Percentiles rank a stretch among this genome's conserved stretches.
Evolutionary conservation across 2,329 filamentous ascomycete genomes (phyloP).

Genomic region (Colletotrichum gloeosporioides): DNA sequence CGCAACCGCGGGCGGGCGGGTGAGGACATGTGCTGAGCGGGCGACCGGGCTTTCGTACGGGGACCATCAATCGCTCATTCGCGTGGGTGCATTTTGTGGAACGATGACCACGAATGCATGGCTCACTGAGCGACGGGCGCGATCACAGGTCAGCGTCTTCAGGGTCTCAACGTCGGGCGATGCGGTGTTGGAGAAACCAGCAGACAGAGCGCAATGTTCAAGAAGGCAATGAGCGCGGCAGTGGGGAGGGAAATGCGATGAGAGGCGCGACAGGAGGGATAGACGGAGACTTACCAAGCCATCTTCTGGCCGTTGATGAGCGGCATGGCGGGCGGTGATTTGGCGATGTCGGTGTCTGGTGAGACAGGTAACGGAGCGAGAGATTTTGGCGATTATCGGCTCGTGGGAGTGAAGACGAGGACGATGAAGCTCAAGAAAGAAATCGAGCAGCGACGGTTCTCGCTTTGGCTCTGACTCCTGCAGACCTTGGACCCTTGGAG

Average conservation of each 20-base stretch:
- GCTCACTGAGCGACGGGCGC: slow-evolving; percentile 55
- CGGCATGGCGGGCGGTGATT: slow-evolving; percentile 56
- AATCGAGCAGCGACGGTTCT: background rate
- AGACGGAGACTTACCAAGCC: slow-evolving; percentile 65
- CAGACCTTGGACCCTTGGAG: slow-evolving; percentile 13
- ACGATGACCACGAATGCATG: slow-evolving; percentile 77
- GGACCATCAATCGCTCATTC: slow-evolving; percentile 70
- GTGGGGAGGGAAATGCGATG: background rate
- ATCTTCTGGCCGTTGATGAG: slow-evolving; percentile 75
- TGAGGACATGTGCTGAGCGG: slow-evolving; percentile 75
- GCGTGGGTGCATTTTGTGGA: slow-evolving; percentile 77
- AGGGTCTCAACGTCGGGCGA: background rate
- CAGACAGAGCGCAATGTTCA: background rate
- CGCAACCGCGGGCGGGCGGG: slow-evolving; percentile 64
- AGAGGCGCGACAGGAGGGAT: background rate
- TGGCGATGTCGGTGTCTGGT: background rate
- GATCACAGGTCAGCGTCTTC: slow-evolving; percentile 21
- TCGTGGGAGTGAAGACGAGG: background rate
- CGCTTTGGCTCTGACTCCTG: background rate
- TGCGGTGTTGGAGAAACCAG: background rate
- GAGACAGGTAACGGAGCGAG: background rate
- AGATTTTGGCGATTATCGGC: background rate
- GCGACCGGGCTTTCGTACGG: slow-evolving; percentile 74
- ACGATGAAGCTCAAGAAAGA: background rate
- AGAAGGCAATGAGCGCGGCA: background rate